Evolutionary conservation across 169 alveolate genomes (phyloP), one percentile per base, ranked within the genome.

Genomic region (Eimeria praecox): DNA sequence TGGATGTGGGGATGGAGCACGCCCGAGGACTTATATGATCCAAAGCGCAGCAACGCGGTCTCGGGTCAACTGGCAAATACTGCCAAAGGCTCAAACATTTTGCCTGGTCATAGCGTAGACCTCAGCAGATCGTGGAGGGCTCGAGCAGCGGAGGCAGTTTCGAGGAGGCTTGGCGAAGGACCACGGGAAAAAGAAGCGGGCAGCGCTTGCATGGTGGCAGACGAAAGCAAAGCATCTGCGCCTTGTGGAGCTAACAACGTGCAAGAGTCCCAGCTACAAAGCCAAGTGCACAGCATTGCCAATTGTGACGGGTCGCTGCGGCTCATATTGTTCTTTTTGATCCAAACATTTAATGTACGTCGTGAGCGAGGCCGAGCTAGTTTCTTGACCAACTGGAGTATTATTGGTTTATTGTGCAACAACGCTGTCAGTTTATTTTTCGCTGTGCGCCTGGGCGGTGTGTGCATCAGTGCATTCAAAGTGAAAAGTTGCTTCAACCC

Each of bases 91-190:
- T 27, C 75, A 35, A 20, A 24, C 16, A 33, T 6, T 54, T 59
- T 33, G 35, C 80, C 54, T 33, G 59, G 59, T 33, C 62, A 33
- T 9, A 52, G 80, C 10, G 78, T 42, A 33, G 78, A 54, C 30
- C 75, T 85, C 92, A 85, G 59, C 54, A 85, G 10, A 33, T 85
- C 92, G 44, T 85, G 92, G 92, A 38, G 92, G 77, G 92, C 92
- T 85, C 78, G 92, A 22, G 92, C 92, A 20, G 92, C 92, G 10
- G 71, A 85, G 59, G 92, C 92, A 85, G 16, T 85, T 77, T 42
- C 92, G n/a, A 59, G 52, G 56, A 52, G 64, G 71, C 77, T 85
- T 12, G 42, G n/a, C 54, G 78, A 85, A 14, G 54, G 54, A 16
- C 52, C 33, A 42, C 92, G 42, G 92, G 78, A 35, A 59, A 35